phyloP scores from a whole-genome alignment of 495 filamentous ascomycete species.

The Evernia prunastri region DNA sequence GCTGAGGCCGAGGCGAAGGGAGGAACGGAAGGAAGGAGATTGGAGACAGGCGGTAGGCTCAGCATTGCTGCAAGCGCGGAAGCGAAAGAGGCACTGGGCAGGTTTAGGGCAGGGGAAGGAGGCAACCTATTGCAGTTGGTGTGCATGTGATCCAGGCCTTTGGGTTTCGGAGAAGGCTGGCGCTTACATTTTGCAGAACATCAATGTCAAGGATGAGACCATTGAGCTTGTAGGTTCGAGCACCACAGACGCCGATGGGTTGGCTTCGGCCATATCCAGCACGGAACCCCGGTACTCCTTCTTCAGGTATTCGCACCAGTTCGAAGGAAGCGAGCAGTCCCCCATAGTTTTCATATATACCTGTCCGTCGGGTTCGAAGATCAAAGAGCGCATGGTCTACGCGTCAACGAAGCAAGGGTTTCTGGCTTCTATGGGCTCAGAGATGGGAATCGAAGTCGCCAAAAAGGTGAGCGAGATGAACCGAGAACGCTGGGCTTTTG shows the following conservation, averaged over 20 bases:
- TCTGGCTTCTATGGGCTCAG: conserved; percentile 56
- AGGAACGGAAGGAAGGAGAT: conserved; percentile 65
- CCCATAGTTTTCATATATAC: conserved; percentile 90
- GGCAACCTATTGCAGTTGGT: conserved; percentile 75
- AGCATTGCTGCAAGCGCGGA: conserved; percentile 63
- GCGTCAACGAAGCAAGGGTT: conserved; percentile 73
- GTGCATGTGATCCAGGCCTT: conserved; percentile 30
- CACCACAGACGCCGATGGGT: conserved; percentile 19
- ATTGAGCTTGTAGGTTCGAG: conserved; percentile 55
- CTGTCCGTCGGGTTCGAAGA: conserved; percentile 69
- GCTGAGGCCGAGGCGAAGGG: conserved; percentile 72
- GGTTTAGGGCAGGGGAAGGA: conserved; percentile 48
- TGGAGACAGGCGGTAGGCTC: conserved; percentile 36
- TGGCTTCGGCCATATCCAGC: conserved; percentile 61
- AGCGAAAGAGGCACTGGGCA: conserved; percentile 58
- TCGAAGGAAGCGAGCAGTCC: conserved; percentile 49
- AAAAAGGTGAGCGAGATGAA: conserved; percentile 54
- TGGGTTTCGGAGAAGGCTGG: neutral
- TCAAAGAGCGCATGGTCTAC: conserved; percentile 94
- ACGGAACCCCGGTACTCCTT: conserved; percentile 85
- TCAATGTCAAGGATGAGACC: conserved; percentile 72
- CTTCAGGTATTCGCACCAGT: conserved; percentile 59
- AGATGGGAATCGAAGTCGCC: conserved; percentile 63
- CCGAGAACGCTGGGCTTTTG: neutral
- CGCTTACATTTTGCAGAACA: conserved; percentile 42